Base-by-base conservation (phyloP, 1,139 yeast species). In the Taphrina communis region DNA sequence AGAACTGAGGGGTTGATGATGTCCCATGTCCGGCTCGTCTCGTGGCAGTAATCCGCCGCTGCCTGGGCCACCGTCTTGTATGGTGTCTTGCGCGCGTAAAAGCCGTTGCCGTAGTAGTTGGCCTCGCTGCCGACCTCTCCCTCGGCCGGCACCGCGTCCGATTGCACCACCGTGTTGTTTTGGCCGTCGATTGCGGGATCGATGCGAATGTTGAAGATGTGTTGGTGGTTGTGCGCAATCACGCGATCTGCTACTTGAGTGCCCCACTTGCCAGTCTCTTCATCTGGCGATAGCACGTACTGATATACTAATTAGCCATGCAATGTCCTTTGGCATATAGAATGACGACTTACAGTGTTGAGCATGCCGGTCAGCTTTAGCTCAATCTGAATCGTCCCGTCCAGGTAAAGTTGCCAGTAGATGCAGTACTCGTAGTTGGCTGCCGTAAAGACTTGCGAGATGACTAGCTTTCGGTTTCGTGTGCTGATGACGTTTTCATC, bases 141-240 rank as follows among this genome's bases (percentile, higher is more conserved):
- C 59, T 87, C 86, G 65, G 88, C 83, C 6, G 87, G 78, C 65
- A 79, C 78, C 67, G 90, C 91, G 76, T 89, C 95, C 67, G 86
- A 82, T 72, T 84, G 84, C 50, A 89, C 89, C 69, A 88, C 88
- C 53, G 93, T 87, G 81, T 89, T 89, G 73, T 84, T 84, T 71
- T 87, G 90, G 75, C 95, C 95, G 75, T 89, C 95, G 72, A 89
- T 81, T 82, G 91, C 85, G 73, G 95, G 94, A 76, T 89, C 90
- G 74, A 89, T 77, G 81, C 95, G 85, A 74, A 89, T 82, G n/a
- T 90, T 85, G 79, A 89, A 89, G 80, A 89, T 81, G 80, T 89
- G 95, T 82, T 89, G 95, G 79, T 89, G 95, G 79, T 89, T 88
- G 80, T 89, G 94, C 59, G 95, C 95, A 76, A 88, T 88, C 67